phyloP scores from a whole-genome alignment of 2,329 filamentous ascomycete species.

The Sporothrix protearum region DNA sequence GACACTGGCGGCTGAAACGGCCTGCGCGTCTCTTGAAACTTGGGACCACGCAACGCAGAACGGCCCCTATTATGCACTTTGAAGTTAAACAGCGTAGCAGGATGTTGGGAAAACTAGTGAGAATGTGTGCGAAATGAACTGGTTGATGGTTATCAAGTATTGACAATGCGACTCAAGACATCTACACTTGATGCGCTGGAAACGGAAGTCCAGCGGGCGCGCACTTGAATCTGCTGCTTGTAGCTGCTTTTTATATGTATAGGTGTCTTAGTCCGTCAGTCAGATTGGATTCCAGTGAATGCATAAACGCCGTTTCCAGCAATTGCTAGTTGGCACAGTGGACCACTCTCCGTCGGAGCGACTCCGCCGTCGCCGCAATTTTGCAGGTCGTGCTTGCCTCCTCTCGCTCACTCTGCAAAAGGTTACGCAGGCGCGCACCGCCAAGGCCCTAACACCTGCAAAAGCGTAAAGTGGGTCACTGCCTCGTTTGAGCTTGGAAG shows the following conservation, averaged over 20 bases:
- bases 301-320: slow-evolving; percentile 8
- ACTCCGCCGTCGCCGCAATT: neutral
- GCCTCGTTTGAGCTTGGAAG: neutral
- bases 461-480: neutral
- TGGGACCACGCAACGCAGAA: neutral
- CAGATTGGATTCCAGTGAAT: neutral
- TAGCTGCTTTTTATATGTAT: neutral
- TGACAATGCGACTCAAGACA: neutral
- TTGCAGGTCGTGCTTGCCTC: neutral
- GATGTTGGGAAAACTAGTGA: neutral
- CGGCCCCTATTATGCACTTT: slow-evolving; percentile 12
- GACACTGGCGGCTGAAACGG: slow-evolving; percentile 19
- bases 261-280: slow-evolving; percentile 8
- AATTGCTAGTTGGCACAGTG: neutral
- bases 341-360: neutral
- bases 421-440: neutral
- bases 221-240: neutral
- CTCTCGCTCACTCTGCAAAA: neutral
- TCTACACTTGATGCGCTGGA: neutral
- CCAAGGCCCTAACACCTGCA: slow-evolving; percentile 16
- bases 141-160: neutral
- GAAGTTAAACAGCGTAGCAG: neutral
- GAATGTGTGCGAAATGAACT: neutral
- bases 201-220: neutral
- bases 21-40: slow-evolving; percentile 23